Conservation (phyloP, 1,284 basidiomycete species). For the Ustilago nuda region DNA sequence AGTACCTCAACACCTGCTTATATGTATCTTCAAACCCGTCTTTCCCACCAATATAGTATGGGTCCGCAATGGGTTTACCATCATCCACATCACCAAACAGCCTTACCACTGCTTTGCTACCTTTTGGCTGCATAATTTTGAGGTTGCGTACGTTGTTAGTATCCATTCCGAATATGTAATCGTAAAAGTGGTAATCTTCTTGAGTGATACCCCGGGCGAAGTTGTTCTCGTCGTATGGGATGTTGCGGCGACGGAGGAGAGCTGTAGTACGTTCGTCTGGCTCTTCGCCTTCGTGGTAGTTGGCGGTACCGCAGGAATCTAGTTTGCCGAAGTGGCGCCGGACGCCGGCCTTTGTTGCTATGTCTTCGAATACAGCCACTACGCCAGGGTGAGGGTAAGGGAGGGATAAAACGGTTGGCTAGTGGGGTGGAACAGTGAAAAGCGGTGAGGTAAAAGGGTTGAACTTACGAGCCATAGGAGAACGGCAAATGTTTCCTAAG, state of each 20-base stretch:
- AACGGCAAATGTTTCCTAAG: conserved; percentile 66
- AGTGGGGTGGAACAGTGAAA: background rate
- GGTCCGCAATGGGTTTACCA: conserved; percentile 54
- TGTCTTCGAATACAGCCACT: conserved; percentile 60
- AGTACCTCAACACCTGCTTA: conserved; percentile 70
- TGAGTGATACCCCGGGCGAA: conserved; percentile 68
- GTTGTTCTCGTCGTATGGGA: conserved; percentile 68
- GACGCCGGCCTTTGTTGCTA: conserved; percentile 41
- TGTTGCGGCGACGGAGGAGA: conserved; percentile 69
- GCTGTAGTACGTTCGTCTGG: conserved; percentile 68
- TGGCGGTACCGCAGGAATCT: conserved; percentile 63
- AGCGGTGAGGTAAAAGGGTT: background rate
- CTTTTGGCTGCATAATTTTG: conserved; percentile 62
- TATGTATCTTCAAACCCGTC: conserved; percentile 70
- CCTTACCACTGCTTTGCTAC: conserved; percentile 51
- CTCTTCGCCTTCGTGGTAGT: conserved; percentile 64
- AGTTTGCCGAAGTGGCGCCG: conserved; percentile 53
- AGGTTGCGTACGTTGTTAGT: conserved; percentile 70
- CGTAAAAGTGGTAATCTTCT: conserved; percentile 70
- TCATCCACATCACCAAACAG: conserved; percentile 60
- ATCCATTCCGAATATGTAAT: conserved; percentile 72
- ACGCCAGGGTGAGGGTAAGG: background rate
- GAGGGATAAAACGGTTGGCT: too few species aligned
- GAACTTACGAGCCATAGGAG: conserved; percentile 57
- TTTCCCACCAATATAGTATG: conserved; percentile 71